Base-by-base conservation (phyloP, 306 rosid genomes). In the Gastrolobium villosum region DNA sequence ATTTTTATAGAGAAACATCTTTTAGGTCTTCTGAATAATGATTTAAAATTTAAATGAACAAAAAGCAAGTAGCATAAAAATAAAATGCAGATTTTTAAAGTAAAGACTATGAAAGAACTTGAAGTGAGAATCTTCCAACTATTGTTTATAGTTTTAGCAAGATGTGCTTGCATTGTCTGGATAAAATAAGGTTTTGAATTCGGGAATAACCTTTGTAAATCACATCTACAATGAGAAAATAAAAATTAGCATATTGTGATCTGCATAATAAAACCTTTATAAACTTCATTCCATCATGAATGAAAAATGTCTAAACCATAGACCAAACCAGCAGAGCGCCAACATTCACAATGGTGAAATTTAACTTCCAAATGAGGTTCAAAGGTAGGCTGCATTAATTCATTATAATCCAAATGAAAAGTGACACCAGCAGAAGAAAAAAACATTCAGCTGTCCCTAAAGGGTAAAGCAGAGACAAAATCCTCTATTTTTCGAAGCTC, bases 381-480 rank as follows among this genome's bases (percentile, higher is more conserved):
- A 48, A 13, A 80, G 4, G n/a, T 11, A 45, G 26, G 30, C 15
- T 50, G 57, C 77, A 0, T 34, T 35, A 36, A 34, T 31, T 48
- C 77, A 67, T 70, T 31, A 56, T 30, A 52, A 59, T 74, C 73
- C 76, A 43, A 55, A 49, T 62, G n/a, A 59, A 45, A 53, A 70
- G 10, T 45, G 28, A 57, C 40, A 65, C 80, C 74, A 11, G 60
- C n/a, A 78, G 64, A 62, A 69, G 56, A 61, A 69, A 66, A 30
- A 79, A 70, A n/a, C 53, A 55, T 20, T 30, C 63, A 52, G 55
- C 45, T 9, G 43, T 65, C 65, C 71, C 68, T 26, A 15, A 54
- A 62, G 37, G 41, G 7, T 59, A 60, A 36, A 32, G 3, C 59
- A 10, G 35, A 72, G 72, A 50, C 44, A 55, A 36, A 64, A 70